Base-by-base conservation (phyloP, 2,329 filamentous ascomycete genomes). In the Drechslera avenae region DNA sequence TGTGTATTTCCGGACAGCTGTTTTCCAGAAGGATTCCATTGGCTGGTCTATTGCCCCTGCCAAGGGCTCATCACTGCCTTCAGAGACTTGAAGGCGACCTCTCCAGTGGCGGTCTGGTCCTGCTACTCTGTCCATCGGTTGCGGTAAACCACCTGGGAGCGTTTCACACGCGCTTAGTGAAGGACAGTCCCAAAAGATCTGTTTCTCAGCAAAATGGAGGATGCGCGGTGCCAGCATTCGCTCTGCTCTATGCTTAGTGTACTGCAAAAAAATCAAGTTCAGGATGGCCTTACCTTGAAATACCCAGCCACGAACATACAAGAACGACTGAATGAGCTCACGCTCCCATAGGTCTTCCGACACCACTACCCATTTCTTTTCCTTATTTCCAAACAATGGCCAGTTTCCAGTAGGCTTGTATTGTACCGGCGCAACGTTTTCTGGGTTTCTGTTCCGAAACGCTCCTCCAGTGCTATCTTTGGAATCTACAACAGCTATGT, bases 101-200 rank as follows among this genome's bases (percentile, higher is more conserved):
- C 66, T 53, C 66, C 66, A 69, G 37, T 66, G 62, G 10, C 66
- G 53, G 37, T 68, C 64, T 9, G 49, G 43, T 2, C 46, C 48
- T 7, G 64, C 50, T 5, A 32, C 18, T 3, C 17, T 30, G 35
- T 68, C 66, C 23, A 67, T 37, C 2, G 61, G 49, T 3, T 32
- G 39, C 2, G 67, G 64, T 3, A 68, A 36, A 4, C 66, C 66
- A 1, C 26, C 35, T 17, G 64, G 64, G 1, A 67, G 51, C 2
- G 50, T 52, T 43, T 70, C 67, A 32, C 64, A 64, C 0, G 66
- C 66, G 30, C 56, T 62, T 12, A 67, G 12, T 1, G 55, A 43
- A 9, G 48, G 34, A 32, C 64, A 69, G 30, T 70, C 67, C 67
- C 66, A 70, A 44, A 67, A 66, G 1, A 70, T 53, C 40, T 70